Evolutionary conservation across 257 asterid species (phyloP).

Genomic region (Solanum habrochaites): DNA sequence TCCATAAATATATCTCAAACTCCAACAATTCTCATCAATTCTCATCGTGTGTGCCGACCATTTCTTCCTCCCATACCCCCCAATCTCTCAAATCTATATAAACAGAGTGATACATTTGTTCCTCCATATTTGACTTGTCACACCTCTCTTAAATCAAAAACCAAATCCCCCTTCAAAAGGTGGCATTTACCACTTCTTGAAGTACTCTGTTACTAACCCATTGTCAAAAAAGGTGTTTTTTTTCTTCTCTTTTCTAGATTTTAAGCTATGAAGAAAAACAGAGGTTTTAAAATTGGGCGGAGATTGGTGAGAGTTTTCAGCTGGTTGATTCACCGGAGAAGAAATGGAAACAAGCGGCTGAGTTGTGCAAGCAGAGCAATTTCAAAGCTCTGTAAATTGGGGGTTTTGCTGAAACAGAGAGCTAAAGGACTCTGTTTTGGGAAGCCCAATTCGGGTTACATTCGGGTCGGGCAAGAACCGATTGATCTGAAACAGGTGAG

Average conservation of each 20-base stretch:
- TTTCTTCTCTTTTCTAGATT: background rate
- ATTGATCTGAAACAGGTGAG: background rate
- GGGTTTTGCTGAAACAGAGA: slow-evolving; percentile 8
- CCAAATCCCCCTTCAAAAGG: background rate
- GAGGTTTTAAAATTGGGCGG: slow-evolving; percentile 37
- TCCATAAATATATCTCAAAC: background rate
- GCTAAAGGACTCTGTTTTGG: slow-evolving; percentile 5
- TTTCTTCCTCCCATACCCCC: background rate
- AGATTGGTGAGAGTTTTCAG: slow-evolving; percentile 26
- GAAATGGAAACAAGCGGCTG: slow-evolving; percentile 2
- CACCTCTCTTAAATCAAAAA: background rate
- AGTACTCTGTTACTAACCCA: background rate
- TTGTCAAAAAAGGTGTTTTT: background rate
- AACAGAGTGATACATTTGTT: background rate
- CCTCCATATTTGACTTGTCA: background rate
- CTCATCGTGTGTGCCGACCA: slow-evolving; percentile 9
- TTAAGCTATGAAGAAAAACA: slow-evolving; percentile 19
- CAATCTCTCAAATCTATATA: background rate
- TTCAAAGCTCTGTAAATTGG: slow-evolving; percentile 27
- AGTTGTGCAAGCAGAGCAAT: slow-evolving; percentile 7
- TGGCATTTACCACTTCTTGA: background rate
- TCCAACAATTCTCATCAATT: background rate
- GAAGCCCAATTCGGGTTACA: slow-evolving; percentile 14
- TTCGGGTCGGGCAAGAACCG: slow-evolving; percentile 23
- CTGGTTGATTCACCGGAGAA: slow-evolving; percentile 20